Base-by-base conservation (phyloP, 2,329 filamentous ascomycete genomes). In the Acarospora socialis region DNA sequence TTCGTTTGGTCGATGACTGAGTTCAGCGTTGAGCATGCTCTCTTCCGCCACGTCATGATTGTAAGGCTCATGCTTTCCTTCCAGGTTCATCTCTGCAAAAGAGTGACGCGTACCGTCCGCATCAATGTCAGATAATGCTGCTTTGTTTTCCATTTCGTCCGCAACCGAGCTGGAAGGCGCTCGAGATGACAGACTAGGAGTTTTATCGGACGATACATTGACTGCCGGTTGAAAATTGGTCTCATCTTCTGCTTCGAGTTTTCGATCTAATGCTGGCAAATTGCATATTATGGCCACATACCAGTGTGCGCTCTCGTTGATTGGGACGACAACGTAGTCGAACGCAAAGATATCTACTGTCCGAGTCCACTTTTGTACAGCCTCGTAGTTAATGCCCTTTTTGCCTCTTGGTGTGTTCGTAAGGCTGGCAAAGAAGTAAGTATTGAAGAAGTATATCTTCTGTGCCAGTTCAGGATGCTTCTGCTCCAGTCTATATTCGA, bases 241-340 rank as follows among this genome's bases (percentile, higher is more conserved):
- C 12, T 41, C 28, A 21, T 34, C 23, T 24, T 46, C 37, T 5
- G 42, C 40, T 20, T 36, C 36, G 21, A 46, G 30, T 21, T 49
- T 53, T 20, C 57, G 52, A 18, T 46, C 43, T n/a, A 90, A 63
- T 31, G 67, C 74, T 3, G 73, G 69, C 2, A 87, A 67, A 47
- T 98, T 93, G 66, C 83, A 93, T 32, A 98, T 87, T 34, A 98
- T 87, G 9, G 83, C 84, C 42, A 95, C 62, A 55, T 90, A 95
- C 90, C 92, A 98, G 54, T 98, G 90, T 1, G 65, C 59, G 43
- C 73, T 64, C 49, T 94, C 81, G 46, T 93, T 92, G 51, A 98
- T 82, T 0, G 90, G 90, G 5, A 98, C 79, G 7, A 95, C 67
- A 36, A 95, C 75, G 51, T 86, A 94, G 49, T 93, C 82, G 45